A percentile compares a stretch with the other conserved stretches of the same genome.
phyloP scores from a whole-genome alignment of 345 rosid genomes.

The Moringa oleifera region DNA sequence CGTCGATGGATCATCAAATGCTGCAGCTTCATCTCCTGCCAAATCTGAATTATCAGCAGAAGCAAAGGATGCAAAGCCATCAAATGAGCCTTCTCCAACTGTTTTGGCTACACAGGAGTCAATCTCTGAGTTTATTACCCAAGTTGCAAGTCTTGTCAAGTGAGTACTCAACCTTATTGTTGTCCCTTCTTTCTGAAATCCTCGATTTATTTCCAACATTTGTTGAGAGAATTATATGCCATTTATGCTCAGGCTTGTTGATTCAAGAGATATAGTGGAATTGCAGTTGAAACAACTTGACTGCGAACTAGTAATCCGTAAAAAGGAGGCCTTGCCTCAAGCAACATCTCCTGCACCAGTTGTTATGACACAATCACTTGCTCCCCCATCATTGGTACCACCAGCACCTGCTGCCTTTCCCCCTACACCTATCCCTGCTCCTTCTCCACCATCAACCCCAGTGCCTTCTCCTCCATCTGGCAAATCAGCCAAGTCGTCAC shows the following conservation, averaged over 20 bases:
- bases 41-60: constrained; percentile 35
- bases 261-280: constrained; percentile 85
- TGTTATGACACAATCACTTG: constrained; percentile 51
- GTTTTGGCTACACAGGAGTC: constrained; percentile 55
- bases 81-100: constrained; percentile 36
- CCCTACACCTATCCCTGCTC: constrained; percentile 34
- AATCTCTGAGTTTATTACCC: constrained; percentile 64
- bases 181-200: neutral
- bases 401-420: constrained; percentile 33
- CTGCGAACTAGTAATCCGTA: constrained; percentile 70
- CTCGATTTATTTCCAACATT: neutral
- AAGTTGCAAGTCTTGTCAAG: constrained; percentile 84
- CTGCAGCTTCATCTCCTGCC: constrained; percentile 29
- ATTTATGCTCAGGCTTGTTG: constrained; percentile 61
- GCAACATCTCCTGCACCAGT: constrained; percentile 44
- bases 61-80: constrained; percentile 30
- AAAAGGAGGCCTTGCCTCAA: constrained; percentile 82
- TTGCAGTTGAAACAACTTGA: constrained; percentile 82
- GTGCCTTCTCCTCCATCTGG: constrained; percentile 40
- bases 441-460: constrained; percentile 25
- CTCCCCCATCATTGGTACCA: constrained; percentile 30
- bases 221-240: neutral
- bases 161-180: constrained; percentile 23
- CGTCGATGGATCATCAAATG: constrained; percentile 48
- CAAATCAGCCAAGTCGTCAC: constrained; percentile 48